phyloP scores from a whole-genome alignment of 352 stramenopile genomes.

The Globisporangium emineosum region DNA sequence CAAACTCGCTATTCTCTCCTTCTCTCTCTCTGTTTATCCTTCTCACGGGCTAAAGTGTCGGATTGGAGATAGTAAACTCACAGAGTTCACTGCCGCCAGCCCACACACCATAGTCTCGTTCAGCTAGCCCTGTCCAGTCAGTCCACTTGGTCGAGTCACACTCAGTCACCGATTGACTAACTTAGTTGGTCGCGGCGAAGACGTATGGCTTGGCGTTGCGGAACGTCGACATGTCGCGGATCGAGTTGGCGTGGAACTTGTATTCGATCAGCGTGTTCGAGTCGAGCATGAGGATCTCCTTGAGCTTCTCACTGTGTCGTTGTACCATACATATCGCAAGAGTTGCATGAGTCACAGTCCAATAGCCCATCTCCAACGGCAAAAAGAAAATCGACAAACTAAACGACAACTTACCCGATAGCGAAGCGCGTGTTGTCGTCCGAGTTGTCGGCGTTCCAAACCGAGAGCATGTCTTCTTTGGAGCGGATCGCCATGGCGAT shows the following conservation, averaged over 20 bases:
- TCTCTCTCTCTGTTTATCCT: not conserved
- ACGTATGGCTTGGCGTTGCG: constrained; percentile 92
- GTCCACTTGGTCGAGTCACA: not conserved
- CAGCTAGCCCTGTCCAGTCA: not conserved
- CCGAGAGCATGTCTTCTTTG: constrained; percentile 93
- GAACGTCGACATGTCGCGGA: constrained; percentile 93
- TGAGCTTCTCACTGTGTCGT: constrained; percentile 86
- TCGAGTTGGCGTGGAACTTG: constrained; percentile 92
- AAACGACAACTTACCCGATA: constrained; percentile 51
- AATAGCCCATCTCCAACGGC: not conserved
- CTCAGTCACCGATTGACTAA: constrained; percentile 20
- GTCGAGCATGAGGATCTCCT: constrained; percentile 93
- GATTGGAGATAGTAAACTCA: not conserved
- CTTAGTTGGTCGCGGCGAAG: constrained; percentile 68
- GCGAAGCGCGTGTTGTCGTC: constrained; percentile 81
- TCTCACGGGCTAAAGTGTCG: not conserved
- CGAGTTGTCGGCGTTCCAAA: constrained; percentile 94
- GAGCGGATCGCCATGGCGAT: constrained; percentile 92
- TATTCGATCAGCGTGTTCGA: constrained; percentile 94
- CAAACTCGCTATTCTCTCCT: not conserved
- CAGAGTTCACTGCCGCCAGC: not conserved
- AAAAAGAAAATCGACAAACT: constrained; percentile 2
- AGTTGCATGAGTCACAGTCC: not conserved
- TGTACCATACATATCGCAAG: not conserved
- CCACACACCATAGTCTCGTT: not conserved